A percentile compares a stretch with the other conserved stretches of the same genome.
These are phyloP conservation scores for Backusella tuberculispora DNA, from an alignment of 192 early-diverging fungal species.

Conservation along the genomic window DNA sequence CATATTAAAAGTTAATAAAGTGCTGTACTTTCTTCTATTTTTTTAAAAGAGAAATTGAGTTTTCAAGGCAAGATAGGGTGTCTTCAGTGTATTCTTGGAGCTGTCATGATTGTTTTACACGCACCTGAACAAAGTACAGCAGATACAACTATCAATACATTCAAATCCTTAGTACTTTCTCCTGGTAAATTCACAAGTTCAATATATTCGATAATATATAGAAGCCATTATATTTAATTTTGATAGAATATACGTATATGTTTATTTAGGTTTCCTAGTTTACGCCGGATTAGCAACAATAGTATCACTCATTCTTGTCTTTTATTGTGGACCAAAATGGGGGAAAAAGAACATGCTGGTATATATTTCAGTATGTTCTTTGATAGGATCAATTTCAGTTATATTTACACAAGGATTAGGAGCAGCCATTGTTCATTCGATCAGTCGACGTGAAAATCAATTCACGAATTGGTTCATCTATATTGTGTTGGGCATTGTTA, in stretches of 20 bases:
- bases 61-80: slow-evolving; percentile 88
- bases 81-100: slow-evolving; percentile 83
- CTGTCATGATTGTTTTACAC: slow-evolving; percentile 84
- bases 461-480: slow-evolving; percentile 84
- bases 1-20: slow-evolving; percentile 37
- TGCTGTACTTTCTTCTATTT: slow-evolving; percentile 83
- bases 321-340: slow-evolving; percentile 76
- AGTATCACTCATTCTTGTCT: slow-evolving; percentile 71
- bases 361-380: slow-evolving; percentile 89
- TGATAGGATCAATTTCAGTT: slow-evolving; percentile 89
- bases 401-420: slow-evolving; percentile 90
- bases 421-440: slow-evolving; percentile 85
- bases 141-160: slow-evolving; percentile 73
- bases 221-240: neutral
- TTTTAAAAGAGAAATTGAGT: slow-evolving; percentile 84
- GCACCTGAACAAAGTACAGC: slow-evolving; percentile 79
- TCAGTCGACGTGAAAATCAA: slow-evolving; percentile 77
- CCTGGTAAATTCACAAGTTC: slow-evolving; percentile 1
- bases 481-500: slow-evolving; percentile 75
- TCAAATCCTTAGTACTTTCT: slow-evolving; percentile 51
- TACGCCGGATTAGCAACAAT: slow-evolving; percentile 67
- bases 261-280: slow-evolving; percentile 59
- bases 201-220: neutral
- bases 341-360: slow-evolving; percentile 81
- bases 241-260: neutral